Base-by-base conservation (phyloP, 2,329 filamentous ascomycete genomes). In the Ophiostoma sp. region DNA sequence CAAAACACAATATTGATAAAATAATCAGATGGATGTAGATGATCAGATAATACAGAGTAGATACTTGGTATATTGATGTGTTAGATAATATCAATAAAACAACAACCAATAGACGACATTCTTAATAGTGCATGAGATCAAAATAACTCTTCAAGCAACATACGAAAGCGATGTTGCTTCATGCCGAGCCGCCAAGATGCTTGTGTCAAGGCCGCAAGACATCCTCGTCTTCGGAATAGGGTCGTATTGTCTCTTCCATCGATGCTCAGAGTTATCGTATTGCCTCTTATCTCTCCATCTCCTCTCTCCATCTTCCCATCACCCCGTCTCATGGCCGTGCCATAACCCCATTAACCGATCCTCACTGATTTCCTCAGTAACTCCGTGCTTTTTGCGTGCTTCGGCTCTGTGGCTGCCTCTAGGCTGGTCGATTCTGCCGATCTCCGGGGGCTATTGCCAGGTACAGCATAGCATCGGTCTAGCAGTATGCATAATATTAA, bases 21-120 rank as follows among this genome's bases (percentile, higher is more conserved):
- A 64, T 64, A 64, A 64, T 64, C 60, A 36, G 60, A 62, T 62
- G 57, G 57, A 62, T 33, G 27, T 31, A 60, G 54, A 60, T 60
- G 57, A 62, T 62, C 57, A 62, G 57, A 62, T 62, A 62, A 62
- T 33, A 2, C 5, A 4, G 4, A 27, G 15, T 44, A 15, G 44
- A 48, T 39, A 39, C 27, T 31, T 1, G 1, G 27, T 31, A 52
- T 48, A n/a, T 5, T 17, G 20, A 48, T 31, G 1, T 31, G 27
- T 31, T 17, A 6, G 44, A 48, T 48, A 48, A n/a, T 31, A 31
- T 48, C 13, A 17, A 15, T 48, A n/a, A 48, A 31, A 31, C 27
- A 31, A 4, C 15, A 17, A 6, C 5, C 13, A 20, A 3, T 6
- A 27, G 5, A 15, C 13, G 13, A 44, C 17, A 44, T 44, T 44